Evolutionary conservation across 2,329 filamentous ascomycete species (phyloP).

Genomic region (Stagonosporopsis rhizophila): DNA sequence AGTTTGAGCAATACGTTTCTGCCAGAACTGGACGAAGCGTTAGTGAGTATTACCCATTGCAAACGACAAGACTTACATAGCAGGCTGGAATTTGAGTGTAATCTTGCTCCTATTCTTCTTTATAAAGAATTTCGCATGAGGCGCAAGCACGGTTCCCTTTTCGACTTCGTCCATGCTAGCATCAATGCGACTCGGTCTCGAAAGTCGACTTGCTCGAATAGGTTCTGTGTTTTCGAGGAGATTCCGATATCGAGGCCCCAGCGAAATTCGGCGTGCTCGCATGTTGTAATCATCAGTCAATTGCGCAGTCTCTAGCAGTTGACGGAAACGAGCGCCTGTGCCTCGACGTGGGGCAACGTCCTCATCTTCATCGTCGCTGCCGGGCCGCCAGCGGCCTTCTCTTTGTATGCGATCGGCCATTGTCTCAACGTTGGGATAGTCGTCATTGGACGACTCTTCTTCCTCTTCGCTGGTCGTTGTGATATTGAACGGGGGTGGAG

Average conservation of each 20-base stretch:
- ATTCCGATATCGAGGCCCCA: conserved; percentile 14
- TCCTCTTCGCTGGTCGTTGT: conserved; percentile 47
- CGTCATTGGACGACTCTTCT: conserved; percentile 46
- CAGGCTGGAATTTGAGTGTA: conserved; percentile 83
- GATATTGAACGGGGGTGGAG: conserved; percentile 51
- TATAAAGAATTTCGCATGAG: conserved; percentile 84
- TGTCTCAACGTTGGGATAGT: conserved; percentile 47
- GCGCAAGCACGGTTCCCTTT: conserved; percentile 61
- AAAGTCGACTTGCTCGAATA: conserved; percentile 38
- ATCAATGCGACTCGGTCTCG: conserved; percentile 45
- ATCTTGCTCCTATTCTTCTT: conserved; percentile 83
- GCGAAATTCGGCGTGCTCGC: conserved; percentile 7
- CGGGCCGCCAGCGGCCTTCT: conserved; percentile 47
- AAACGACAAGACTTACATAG: conserved; percentile 59
- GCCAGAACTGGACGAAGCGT: conserved; percentile 62
- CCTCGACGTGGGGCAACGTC: conserved; percentile 39
- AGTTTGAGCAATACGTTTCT: conserved; percentile 88
- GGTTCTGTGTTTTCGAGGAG: conserved; percentile 27
- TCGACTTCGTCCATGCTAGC: conserved; percentile 25
- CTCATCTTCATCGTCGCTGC: conserved; percentile 49
- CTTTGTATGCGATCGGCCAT: conserved; percentile 51
- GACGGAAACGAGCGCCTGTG: conserved; percentile 31
- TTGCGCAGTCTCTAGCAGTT: conserved; percentile 32
- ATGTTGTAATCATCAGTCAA: conserved; percentile 41
- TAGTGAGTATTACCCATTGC: not conserved